These are phyloP conservation scores for Phytopythium sindhum DNA, from an alignment of 352 stramenopile species.

Conservation along the genomic window DNA sequence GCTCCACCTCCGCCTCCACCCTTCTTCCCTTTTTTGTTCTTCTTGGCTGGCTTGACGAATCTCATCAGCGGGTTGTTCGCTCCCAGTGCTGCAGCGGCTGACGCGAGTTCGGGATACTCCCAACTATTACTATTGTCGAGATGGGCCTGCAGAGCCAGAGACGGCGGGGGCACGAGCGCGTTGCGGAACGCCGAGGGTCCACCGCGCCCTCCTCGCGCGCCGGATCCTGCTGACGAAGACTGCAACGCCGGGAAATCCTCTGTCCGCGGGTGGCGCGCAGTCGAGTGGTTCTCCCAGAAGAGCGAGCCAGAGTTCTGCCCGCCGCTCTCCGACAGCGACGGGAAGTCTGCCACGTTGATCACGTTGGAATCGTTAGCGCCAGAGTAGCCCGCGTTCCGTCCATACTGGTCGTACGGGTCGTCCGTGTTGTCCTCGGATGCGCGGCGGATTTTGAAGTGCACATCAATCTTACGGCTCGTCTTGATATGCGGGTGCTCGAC, in stretches of 20 bases:
- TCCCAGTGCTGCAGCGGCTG: slow-evolving; percentile 60
- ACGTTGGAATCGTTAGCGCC: slow-evolving; percentile 22
- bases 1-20: slow-evolving; percentile 17
- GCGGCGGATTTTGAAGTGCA: slow-evolving; percentile 78
- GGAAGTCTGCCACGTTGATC: slow-evolving; percentile 87
- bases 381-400: slow-evolving; percentile 33
- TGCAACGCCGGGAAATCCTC: slow-evolving; percentile 74
- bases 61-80: slow-evolving; percentile 80
- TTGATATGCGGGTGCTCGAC: slow-evolving; percentile 83
- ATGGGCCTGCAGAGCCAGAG: slow-evolving; percentile 67
- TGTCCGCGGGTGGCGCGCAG: slow-evolving; percentile 30
- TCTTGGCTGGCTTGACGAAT: slow-evolving; percentile 75
- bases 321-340: slow-evolving; percentile 52
- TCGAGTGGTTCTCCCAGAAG: slow-evolving; percentile 67
- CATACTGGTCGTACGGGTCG: slow-evolving; percentile 49
- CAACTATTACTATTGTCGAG: slow-evolving; percentile 58
- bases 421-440: slow-evolving; percentile 36
- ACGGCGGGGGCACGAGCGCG: slow-evolving; percentile 61
- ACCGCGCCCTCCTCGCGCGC: slow-evolving; percentile 6
- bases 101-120: slow-evolving; percentile 71
- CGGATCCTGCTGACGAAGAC: slow-evolving; percentile 12
- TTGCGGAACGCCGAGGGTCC: slow-evolving; percentile 54
- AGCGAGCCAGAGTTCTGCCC: slow-evolving; percentile 22
- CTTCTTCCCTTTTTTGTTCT: slow-evolving; percentile 63
- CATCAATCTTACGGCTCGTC: slow-evolving; percentile 82